These are phyloP conservation scores for Phytopythium helicoides DNA, from an alignment of 352 stramenopile genomes.

Conservation along the genomic window DNA sequence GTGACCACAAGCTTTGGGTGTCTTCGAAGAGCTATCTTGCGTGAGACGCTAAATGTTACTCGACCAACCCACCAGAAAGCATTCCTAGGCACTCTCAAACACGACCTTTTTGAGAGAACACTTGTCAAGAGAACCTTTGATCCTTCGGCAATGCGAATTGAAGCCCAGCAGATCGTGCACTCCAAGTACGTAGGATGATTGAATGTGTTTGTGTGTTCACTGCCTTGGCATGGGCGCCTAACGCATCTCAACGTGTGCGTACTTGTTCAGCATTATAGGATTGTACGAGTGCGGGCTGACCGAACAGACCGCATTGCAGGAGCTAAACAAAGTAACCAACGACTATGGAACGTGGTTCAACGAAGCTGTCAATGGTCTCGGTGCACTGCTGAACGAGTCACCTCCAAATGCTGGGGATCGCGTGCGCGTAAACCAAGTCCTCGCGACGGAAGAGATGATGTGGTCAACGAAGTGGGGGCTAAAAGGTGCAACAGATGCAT, in stretches of 20 bases:
- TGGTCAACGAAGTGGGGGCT: constrained; percentile 84
- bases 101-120: constrained; percentile 75
- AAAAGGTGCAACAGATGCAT: constrained; percentile 76
- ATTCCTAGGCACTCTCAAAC: constrained; percentile 77
- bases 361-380: constrained; percentile 16
- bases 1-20: constrained; percentile 78
- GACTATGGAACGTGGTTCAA: constrained; percentile 58
- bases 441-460: constrained; percentile 84
- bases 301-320: constrained; percentile 49
- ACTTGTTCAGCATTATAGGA: constrained; percentile 51
- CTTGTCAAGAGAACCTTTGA: constrained; percentile 35
- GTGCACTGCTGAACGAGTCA: constrained; percentile 38
- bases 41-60: constrained; percentile 61
- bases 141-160: constrained; percentile 27
- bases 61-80: constrained; percentile 57
- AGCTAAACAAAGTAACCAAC: constrained; percentile 53
- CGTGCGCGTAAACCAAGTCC: constrained; percentile 37
- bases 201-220: background rate
- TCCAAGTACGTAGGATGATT: constrained; percentile 44
- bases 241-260: background rate
- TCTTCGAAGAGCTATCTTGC: constrained; percentile 62
- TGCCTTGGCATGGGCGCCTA: too few relatives aligned
- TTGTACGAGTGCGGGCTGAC: constrained; percentile 65
- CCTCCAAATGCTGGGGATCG: constrained; percentile 17
- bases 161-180: constrained; percentile 50